Conservation (phyloP, 2,329 filamentous ascomycete species). For the Fusarium aywerte region DNA sequence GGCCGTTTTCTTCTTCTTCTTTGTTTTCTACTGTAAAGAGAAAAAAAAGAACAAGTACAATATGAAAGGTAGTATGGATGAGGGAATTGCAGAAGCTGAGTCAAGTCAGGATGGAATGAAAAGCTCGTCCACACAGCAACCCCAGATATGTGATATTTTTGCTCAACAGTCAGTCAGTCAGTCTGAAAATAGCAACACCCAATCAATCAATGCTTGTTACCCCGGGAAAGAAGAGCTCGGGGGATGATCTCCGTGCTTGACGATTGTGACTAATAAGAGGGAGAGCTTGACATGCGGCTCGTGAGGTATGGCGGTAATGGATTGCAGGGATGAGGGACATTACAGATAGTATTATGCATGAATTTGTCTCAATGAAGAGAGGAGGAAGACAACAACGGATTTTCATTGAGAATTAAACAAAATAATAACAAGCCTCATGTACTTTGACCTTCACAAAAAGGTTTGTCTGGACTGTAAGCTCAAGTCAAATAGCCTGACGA, state of each 20-base stretch:
- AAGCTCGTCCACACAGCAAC: constrained; percentile 1
- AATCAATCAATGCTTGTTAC: constrained; percentile 3
- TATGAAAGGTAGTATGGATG: background rate
- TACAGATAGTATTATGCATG: background rate
- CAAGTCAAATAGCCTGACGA: background rate
- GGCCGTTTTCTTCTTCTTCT: constrained; percentile 8
- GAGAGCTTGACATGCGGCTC: background rate
- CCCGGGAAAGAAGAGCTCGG: constrained; percentile 6
- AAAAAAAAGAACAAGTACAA: background rate
- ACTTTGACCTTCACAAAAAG: background rate
- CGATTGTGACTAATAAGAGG: background rate
- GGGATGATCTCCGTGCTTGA: constrained; percentile 18
- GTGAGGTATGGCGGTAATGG: background rate
- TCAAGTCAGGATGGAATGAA: background rate
- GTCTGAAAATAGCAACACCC: constrained; percentile 32
- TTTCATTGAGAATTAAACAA: too few species aligned
- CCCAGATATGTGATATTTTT: background rate
- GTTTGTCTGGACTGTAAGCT: background rate
- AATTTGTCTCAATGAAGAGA: background rate
- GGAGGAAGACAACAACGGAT: too few species aligned
- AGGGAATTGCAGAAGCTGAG: background rate
- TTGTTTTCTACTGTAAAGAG: background rate
- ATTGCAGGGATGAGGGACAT: background rate
- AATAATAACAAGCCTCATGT: background rate
- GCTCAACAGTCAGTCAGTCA: constrained; percentile 9